phyloP scores from a whole-genome alignment of 1,284 basidiomycete genomes.

The Apiotrichum laibachii region DNA sequence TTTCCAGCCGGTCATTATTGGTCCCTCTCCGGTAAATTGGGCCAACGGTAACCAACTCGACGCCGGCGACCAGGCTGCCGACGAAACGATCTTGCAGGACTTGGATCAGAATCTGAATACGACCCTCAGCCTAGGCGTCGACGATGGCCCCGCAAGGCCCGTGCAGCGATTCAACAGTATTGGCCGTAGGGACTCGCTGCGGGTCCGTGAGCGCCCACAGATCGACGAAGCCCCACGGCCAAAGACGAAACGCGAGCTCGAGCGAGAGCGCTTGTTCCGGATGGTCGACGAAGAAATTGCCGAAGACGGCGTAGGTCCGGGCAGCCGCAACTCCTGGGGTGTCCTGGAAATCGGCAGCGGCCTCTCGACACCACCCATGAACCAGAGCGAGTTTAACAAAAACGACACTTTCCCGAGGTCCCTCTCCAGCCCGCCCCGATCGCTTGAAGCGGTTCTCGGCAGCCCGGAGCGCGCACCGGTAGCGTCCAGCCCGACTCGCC shows the following conservation, averaged over 20 bases:
- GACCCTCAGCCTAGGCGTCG: conserved; percentile 14
- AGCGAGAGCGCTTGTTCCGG: conserved; percentile 47
- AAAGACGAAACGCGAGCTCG: conserved; percentile 48
- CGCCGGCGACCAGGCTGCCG: not conserved
- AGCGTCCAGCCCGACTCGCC: conserved; percentile 5
- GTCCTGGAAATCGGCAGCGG: conserved; percentile 31
- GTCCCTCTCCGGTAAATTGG: conserved; percentile 15
- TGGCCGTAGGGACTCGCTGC: conserved; percentile 38
- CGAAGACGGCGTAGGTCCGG: conserved; percentile 5
- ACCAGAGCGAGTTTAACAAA: not conserved
- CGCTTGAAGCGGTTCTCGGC: not conserved
- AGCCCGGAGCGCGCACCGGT: no score
- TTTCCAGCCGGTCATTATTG: conserved; percentile 33
- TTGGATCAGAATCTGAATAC: conserved; percentile 14
- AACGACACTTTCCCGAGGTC: not conserved
- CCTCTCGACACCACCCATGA: not conserved
- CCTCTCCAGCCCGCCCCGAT: not conserved
- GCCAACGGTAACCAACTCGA: not conserved
- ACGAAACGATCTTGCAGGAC: conserved; percentile 4
- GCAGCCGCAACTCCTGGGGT: conserved; percentile 12
- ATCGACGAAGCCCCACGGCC: conserved; percentile 14
- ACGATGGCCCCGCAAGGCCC: conserved; percentile 10
- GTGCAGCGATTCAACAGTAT: conserved; percentile 40
- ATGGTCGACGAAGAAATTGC: conserved; percentile 44
- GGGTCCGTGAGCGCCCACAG: conserved; percentile 7